Conservation (phyloP, 345 rosid genomes). For the Brassica carinata region DNA sequence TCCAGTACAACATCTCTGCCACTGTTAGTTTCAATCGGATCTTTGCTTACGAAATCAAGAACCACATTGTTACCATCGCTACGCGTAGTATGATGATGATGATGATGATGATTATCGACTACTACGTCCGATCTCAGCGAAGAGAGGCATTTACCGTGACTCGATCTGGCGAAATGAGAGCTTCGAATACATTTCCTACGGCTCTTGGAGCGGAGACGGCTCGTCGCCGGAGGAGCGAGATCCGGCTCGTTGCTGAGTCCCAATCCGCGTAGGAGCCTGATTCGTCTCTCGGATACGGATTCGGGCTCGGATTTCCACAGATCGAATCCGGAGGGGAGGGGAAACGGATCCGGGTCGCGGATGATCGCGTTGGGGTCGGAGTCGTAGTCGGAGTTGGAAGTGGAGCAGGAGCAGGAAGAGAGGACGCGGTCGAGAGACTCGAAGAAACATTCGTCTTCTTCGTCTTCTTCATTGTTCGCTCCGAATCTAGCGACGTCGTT, state of each 20-base stretch:
- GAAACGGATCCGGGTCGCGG: slow-evolving; percentile 42
- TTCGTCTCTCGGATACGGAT: slow-evolving; percentile 74
- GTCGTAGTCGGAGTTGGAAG: slow-evolving; percentile 54
- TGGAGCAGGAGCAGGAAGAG: slow-evolving; percentile 69
- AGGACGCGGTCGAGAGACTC: slow-evolving; percentile 84
- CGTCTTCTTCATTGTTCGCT: slow-evolving; percentile 27
- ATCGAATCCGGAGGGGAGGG: slow-evolving; percentile 60
- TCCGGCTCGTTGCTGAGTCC: slow-evolving; percentile 65
- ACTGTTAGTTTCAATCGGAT: slow-evolving; percentile 44
- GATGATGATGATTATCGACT: slow-evolving; percentile 21
- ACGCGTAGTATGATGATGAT: slow-evolving; percentile 3
- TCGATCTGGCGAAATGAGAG: slow-evolving; percentile 46
- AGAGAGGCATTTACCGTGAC: too few relatives aligned
- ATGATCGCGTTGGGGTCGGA: slow-evolving; percentile 50
- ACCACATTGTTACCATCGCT: neutral
- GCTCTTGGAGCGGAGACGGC: slow-evolving; percentile 40
- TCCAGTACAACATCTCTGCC: slow-evolving; percentile 37
- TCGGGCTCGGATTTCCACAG: slow-evolving; percentile 85
- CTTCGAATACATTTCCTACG: slow-evolving; percentile 28
- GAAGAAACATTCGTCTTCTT: slow-evolving; percentile 64
- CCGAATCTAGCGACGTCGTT: slow-evolving; percentile 30
- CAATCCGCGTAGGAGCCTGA: slow-evolving; percentile 59
- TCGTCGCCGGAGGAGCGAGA: slow-evolving; percentile 39
- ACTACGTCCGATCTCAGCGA: neutral
- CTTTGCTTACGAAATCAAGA: slow-evolving; percentile 44